Conservation (phyloP, 148 eudicot species). For the Euryodendron excelsum region DNA sequence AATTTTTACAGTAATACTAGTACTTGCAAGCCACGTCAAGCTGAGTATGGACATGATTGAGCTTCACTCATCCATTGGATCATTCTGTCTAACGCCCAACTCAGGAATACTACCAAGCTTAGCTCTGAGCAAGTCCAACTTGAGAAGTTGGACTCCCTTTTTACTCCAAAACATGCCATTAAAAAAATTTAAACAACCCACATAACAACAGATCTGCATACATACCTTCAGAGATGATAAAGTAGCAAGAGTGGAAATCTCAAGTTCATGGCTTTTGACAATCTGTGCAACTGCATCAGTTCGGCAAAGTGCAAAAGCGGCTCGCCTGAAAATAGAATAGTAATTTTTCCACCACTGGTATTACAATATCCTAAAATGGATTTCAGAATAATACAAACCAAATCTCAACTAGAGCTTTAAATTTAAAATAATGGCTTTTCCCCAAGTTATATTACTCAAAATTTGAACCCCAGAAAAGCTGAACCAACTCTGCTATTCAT, state of each 20-base stretch:
- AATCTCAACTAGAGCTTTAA: neutral
- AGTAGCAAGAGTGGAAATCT: slow-evolving; percentile 71
- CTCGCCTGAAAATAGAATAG: slow-evolving; percentile 49
- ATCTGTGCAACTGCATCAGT: slow-evolving; percentile 43
- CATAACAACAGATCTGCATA: neutral
- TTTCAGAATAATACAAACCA: neutral
- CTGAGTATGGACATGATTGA: neutral
- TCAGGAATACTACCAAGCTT: neutral
- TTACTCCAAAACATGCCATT: neutral
- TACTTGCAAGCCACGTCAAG: neutral
- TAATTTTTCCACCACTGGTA: neutral
- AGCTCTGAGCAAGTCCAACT: neutral
- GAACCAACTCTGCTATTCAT: neutral
- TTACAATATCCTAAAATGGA: neutral
- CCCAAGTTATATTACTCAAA: neutral
- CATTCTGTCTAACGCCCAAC: neutral
- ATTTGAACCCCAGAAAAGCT: neutral
- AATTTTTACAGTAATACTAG: neutral
- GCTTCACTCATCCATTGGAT: neutral
- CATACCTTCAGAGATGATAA: slow-evolving; percentile 67
- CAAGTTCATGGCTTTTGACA: slow-evolving; percentile 43
- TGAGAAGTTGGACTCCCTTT: neutral
- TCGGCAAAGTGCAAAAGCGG: slow-evolving; percentile 75
- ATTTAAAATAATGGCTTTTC: neutral
- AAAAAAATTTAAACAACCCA: neutral